phyloP scores from a whole-genome alignment of 2,329 filamentous ascomycete genomes.

The Fusarium sp. region DNA sequence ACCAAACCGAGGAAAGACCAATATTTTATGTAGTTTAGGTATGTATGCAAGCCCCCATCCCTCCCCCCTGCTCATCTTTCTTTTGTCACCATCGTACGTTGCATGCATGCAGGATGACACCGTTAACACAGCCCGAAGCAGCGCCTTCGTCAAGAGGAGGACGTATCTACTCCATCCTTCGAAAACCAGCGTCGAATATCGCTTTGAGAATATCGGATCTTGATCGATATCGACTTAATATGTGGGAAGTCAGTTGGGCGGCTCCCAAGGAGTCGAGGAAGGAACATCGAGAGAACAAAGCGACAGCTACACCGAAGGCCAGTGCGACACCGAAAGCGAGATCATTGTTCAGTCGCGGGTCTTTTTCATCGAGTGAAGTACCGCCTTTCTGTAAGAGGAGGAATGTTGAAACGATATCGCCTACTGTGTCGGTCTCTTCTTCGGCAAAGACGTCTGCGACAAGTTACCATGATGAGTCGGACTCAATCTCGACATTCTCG shows the following conservation, averaged over 20 bases:
- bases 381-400: conserved; percentile 4
- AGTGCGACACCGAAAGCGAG: background rate
- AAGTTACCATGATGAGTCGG: conserved; percentile 15
- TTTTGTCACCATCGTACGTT: background rate
- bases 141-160: conserved; percentile 1
- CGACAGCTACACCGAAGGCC: background rate
- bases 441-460: conserved; percentile 8
- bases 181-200: conserved; percentile 24
- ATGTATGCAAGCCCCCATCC: background rate
- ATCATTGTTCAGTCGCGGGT: conserved; percentile 26
- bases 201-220: conserved; percentile 11
- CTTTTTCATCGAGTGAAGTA: conserved; percentile 15
- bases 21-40: background rate
- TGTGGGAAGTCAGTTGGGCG: conserved; percentile 41
- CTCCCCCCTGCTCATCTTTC: background rate
- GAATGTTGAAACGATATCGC: background rate
- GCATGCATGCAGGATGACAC: conserved; percentile 10
- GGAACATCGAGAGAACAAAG: conserved; percentile 38
- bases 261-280: conserved; percentile 32
- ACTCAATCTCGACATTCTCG: conserved; percentile 13
- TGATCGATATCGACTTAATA: conserved; percentile 22
- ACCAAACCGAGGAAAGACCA: background rate
- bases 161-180: conserved; percentile 16
- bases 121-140: conserved; percentile 3
- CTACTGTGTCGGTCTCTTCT: background rate